Evolutionary conservation across 306 rosid species (phyloP).

Genomic region (Vachellia pachyceras): DNA sequence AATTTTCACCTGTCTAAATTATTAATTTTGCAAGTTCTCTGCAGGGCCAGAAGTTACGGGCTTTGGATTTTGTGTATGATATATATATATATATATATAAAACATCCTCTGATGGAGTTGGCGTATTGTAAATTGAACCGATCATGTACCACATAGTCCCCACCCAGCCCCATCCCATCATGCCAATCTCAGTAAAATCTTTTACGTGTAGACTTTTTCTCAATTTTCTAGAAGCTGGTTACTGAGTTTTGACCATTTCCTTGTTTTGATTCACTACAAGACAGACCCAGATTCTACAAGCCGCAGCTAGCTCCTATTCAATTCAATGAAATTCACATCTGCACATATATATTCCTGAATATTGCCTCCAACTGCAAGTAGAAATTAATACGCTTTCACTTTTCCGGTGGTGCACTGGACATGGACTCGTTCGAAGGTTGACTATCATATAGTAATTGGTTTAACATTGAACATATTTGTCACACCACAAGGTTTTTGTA

Average conservation of each 20-base stretch:
- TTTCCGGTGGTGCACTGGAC: constrained; percentile 5
- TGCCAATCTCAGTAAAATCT: neutral
- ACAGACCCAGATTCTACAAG: neutral
- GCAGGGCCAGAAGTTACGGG: neutral
- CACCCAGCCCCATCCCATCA: neutral
- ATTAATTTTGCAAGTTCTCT: neutral
- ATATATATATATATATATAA: too few species aligned
- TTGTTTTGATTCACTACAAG: neutral
- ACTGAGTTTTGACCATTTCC: neutral
- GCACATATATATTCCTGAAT: too few species aligned
- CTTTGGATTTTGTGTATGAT: neutral
- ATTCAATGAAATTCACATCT: too few species aligned
- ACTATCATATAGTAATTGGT: neutral
- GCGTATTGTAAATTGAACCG: neutral
- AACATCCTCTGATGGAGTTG: neutral
- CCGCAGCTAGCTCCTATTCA: neutral
- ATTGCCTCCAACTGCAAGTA: neutral
- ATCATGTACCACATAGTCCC: neutral
- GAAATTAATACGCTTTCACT: neutral
- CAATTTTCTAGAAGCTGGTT: neutral
- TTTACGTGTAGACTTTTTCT: neutral
- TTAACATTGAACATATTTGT: neutral
- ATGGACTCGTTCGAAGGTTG: neutral
- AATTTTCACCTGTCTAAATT: too few species aligned
- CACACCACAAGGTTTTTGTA: too few species aligned